Evolutionary conservation across 108 stramenopile genomes (phyloP).

Genomic region (Cylindrotheca closterium): DNA sequence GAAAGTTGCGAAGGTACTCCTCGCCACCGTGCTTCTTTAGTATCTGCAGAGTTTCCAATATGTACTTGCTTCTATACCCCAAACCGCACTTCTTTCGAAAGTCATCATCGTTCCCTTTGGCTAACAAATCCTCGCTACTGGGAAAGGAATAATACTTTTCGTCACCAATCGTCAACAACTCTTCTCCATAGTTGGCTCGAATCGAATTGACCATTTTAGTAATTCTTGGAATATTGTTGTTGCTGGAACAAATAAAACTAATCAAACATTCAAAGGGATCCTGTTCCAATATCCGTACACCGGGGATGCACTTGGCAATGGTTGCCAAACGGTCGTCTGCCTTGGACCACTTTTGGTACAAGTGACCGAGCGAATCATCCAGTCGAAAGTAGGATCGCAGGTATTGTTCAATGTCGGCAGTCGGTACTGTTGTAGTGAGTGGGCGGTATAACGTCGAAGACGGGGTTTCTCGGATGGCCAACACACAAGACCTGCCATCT

Average conservation of each 20-base stretch:
- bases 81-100: conserved; percentile 83
- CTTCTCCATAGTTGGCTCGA: conserved; percentile 73
- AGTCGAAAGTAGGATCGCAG: conserved; percentile 77
- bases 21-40: conserved; percentile 65
- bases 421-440: conserved; percentile 32
- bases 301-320: conserved; percentile 78
- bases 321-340: conserved; percentile 53
- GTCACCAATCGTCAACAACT: conserved; percentile 41
- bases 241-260: conserved; percentile 96
- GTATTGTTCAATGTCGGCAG: conserved; percentile 30
- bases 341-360: conserved; percentile 79
- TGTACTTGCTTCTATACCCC: conserved; percentile 94
- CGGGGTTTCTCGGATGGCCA: conserved; percentile 75
- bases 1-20: conserved; percentile 46
- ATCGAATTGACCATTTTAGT: conserved; percentile 84
- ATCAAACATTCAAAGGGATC: conserved; percentile 96
- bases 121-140: conserved; percentile 49
- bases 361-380: conserved; percentile 45
- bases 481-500: conserved; percentile 35
- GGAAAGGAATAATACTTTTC: conserved; percentile 80
- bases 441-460: conserved; percentile 74
- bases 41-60: conserved; percentile 73
- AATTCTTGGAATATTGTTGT: conserved; percentile 99
- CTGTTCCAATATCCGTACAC: conserved; percentile 88
- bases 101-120: conserved; percentile 59